A percentile compares a stretch with the other conserved stretches of the same genome.
Conservation (phyloP, 257 asterid species). For the Avicennia marina region DNA sequence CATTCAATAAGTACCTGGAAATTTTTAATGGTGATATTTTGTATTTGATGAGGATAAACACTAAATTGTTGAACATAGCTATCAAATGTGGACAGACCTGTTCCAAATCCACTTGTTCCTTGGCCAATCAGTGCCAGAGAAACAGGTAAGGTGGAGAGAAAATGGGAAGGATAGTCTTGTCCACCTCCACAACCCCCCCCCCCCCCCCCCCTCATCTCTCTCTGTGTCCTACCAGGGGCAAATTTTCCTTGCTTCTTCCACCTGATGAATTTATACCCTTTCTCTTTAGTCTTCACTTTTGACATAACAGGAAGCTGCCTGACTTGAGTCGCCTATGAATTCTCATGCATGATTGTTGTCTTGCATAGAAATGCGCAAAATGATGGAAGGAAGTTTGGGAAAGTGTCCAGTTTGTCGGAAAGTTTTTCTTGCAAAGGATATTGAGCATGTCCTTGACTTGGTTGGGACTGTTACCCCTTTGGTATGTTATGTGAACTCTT, state of each 20-base stretch:
- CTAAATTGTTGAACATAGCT: too few relatives aligned
- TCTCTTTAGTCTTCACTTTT: background rate
- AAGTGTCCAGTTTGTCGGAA: conserved; percentile 83
- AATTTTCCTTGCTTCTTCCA: background rate
- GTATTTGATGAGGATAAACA: too few relatives aligned
- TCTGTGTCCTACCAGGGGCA: background rate
- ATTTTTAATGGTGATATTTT: too few relatives aligned
- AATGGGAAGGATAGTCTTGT: too few relatives aligned
- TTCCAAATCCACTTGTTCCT: too few relatives aligned
- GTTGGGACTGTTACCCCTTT: conserved; percentile 43
- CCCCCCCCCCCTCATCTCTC: background rate
- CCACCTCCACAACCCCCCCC: too few relatives aligned
- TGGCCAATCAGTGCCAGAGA: too few relatives aligned
- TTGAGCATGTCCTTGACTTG: conserved; percentile 76
- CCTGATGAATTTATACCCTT: conserved; percentile 2
- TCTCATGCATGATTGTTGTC: conserved; percentile 16
- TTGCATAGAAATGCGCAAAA: conserved; percentile 39
- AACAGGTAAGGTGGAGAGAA: background rate
- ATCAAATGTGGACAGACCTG: too few relatives aligned
- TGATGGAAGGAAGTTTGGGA: conserved; percentile 50
- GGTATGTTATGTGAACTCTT: conserved; percentile 39
- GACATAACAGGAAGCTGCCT: conserved; percentile 6
- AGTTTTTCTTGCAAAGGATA: conserved; percentile 72
- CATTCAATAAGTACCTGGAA: background rate
- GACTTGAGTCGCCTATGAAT: too few relatives aligned